These are phyloP conservation scores for Globisporangium middletonii DNA, from an alignment of 352 stramenopile genomes.

Conservation along the genomic window DNA sequence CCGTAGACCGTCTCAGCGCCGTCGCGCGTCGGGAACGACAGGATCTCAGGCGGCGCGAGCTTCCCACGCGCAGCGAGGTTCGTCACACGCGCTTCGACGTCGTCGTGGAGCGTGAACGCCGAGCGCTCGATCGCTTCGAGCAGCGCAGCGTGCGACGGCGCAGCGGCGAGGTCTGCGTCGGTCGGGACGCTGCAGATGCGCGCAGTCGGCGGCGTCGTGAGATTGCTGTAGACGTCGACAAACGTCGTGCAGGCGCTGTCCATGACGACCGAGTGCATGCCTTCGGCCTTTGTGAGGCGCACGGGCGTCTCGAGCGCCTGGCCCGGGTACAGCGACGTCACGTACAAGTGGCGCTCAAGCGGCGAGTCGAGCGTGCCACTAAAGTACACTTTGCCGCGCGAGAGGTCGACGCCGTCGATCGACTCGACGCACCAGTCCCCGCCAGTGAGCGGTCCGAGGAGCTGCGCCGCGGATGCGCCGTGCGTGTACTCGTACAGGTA, in stretches of 20 bases:
- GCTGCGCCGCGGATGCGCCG: slow-evolving; percentile 22
- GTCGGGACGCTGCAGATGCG: slow-evolving; percentile 46
- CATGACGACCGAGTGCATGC: slow-evolving; percentile 91
- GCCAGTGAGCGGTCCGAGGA: slow-evolving; percentile 57
- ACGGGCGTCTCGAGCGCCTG: slow-evolving; percentile 41
- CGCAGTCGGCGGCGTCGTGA: slow-evolving; percentile 56
- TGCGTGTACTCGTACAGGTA: slow-evolving; percentile 93
- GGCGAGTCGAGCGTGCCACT: slow-evolving; percentile 83
- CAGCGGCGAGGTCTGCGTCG: slow-evolving; percentile 25
- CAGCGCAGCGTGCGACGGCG: slow-evolving; percentile 18
- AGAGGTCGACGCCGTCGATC: slow-evolving; percentile 75
- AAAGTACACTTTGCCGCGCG: slow-evolving; percentile 84
- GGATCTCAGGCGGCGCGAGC: slow-evolving; percentile 53
- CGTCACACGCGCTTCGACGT: slow-evolving; percentile 54
- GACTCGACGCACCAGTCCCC: slow-evolving; percentile 76
- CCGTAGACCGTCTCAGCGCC: slow-evolving; percentile 84
- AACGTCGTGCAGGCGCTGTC: slow-evolving; percentile 76
- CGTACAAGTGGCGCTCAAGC: slow-evolving; percentile 91
- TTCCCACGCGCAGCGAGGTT: slow-evolving; percentile 42
- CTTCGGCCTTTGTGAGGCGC: slow-evolving; percentile 68
- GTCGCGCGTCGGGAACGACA: slow-evolving; percentile 82
- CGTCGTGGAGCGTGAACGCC: slow-evolving; percentile 46
- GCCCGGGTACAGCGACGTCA: slow-evolving; percentile 53
- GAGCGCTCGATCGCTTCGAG: slow-evolving; percentile 36
- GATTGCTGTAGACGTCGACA: slow-evolving; percentile 81